Base-by-base conservation (phyloP, 305 asterid species). In the Caryopteris hybrid region DNA sequence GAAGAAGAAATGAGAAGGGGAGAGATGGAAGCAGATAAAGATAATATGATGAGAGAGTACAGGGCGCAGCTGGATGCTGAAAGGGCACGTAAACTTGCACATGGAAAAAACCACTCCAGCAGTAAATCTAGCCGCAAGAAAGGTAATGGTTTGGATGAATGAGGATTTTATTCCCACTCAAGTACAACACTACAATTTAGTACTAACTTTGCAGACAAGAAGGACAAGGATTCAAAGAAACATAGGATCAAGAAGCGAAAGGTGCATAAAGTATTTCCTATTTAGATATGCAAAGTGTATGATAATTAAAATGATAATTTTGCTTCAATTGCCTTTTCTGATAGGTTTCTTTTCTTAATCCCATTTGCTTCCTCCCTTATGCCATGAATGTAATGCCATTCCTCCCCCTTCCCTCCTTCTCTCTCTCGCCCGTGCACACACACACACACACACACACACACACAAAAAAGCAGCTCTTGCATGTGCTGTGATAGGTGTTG, bases 21-120 rank as follows among this genome's bases (percentile, higher is more conserved):
- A 57, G 98, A 90, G 84, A 77, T 92, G 82, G 98, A 92, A 83
- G 98, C 97, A 23, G 98, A 92, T 84, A 92, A 88, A 79, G 98
- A 92, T 71, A 86, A 74, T 79, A 92, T 90, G 97, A 92, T 92
- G 98, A 80, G 84, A 78, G 98, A 92, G 73, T 92, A 90, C 61
- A 81, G 98, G 75, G 98, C 98, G 67, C 98, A 92, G 80, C 79
- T 92, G 69, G 98, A 92, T 81, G 98, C 98, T 73, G 97, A 92
- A 84, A 84, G 97, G 83, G 84, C 97, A 8, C 73, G 72, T 50
- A 92, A 92, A 67, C 98, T 92, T 64, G 74, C 95, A 57, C 91
- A 85, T 12, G 97, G 97, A 68, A 85, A 90, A 76, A 90, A 92
- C 76, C 96, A 88, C 85, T 86, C 96, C 10, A 84, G 82, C 80